Base-by-base conservation (phyloP, 495 filamentous ascomycete species). In the Parathielavia appendiculata region DNA sequence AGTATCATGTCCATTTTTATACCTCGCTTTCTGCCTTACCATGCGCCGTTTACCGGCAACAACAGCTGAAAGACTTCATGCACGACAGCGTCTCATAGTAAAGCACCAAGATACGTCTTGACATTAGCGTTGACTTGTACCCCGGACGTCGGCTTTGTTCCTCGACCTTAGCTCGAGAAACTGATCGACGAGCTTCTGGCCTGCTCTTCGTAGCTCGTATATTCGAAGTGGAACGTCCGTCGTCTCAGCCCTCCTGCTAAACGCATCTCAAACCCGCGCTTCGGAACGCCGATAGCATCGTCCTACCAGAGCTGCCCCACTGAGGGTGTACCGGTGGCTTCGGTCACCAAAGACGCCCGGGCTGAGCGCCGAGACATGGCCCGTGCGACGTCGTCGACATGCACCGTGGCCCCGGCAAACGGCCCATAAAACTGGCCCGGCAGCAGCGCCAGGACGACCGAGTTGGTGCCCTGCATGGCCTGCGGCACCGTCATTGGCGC, bases 331-430 rank as follows among this genome's bases (percentile, higher is more conserved):
- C n/a, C n/a, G n/a, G n/a, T n/a, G n/a, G 57, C 69, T 72, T 56
- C 71, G 68, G 47, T 71, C 71, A 0, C 75, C 75, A 1, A 65
- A 59, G 11, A 79, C 64, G 12, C 63, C 62, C 17, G 71, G 67
- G 44, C 74, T 58, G 23, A 81, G 69, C 6, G 76, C 70, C 6
- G 63, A 30, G 14, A 80, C 67, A 51, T 79, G 75, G 71, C 64
- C 32, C 65, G 63, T 9, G 77, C 78, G 19, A 77, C 74, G 50
- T 81, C 78, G 17, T 72, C 65, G 38, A 73, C 67, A 50, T 76
- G 67, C n/a, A 76, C 74, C 22, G 69, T 68, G 4, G 70, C 66
- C 30, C 71, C 69, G 14, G 70, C 62, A 20, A 66, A 63, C 11
- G 62, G 57, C n/a, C 66, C 67, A 48, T 63, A 62, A 16, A 60